A percentile compares a stretch with the other conserved stretches of the same genome.
phyloP scores from a whole-genome alignment of 176 grass and related monocot species.

The Oryza nivara region DNA sequence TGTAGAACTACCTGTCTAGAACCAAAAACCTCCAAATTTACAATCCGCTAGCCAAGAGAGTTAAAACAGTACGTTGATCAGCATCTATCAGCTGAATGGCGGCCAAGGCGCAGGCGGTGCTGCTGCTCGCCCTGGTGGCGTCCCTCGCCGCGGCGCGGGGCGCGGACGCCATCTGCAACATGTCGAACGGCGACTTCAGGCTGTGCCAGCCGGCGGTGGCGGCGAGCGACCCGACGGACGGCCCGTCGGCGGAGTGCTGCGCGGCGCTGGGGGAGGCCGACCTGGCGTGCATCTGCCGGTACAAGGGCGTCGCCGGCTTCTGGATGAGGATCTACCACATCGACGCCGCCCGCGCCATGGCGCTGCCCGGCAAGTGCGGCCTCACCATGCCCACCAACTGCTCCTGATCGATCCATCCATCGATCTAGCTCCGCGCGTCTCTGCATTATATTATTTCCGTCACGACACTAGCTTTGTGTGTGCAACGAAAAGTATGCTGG shows the following conservation, averaged over 20 bases:
- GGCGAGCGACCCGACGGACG: not conserved
- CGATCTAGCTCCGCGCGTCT: too few relatives aligned
- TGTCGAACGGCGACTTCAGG: not conserved
- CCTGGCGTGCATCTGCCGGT: constrained; percentile 56
- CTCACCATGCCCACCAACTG: constrained; percentile 4
- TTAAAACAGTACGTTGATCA: too few relatives aligned
- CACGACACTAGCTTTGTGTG: not conserved
- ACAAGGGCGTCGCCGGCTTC: constrained; percentile 42
- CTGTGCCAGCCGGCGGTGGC: constrained; percentile 47
- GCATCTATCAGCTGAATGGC: too few relatives aligned
- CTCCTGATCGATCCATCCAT: not conserved
- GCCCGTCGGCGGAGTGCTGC: constrained; percentile 55
- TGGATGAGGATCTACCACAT: constrained; percentile 66
- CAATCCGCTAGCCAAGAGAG: too few relatives aligned
- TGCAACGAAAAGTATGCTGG: not conserved
- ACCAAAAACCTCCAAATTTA: too few relatives aligned
- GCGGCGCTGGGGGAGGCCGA: constrained; percentile 48
- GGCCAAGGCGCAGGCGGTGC: too few relatives aligned
- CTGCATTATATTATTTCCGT: too few relatives aligned
- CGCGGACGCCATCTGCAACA: too few relatives aligned
- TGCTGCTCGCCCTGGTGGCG: too few relatives aligned
- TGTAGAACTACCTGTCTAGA: too few relatives aligned
- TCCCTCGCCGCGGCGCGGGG: too few relatives aligned
- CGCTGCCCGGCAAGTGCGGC: not conserved
- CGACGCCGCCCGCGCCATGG: constrained; percentile 59